A percentile compares a stretch with the other conserved stretches of the same genome.
Evolutionary conservation across 2,329 filamentous ascomycete species (phyloP).

Genomic region (Aureobasidium sp.): DNA sequence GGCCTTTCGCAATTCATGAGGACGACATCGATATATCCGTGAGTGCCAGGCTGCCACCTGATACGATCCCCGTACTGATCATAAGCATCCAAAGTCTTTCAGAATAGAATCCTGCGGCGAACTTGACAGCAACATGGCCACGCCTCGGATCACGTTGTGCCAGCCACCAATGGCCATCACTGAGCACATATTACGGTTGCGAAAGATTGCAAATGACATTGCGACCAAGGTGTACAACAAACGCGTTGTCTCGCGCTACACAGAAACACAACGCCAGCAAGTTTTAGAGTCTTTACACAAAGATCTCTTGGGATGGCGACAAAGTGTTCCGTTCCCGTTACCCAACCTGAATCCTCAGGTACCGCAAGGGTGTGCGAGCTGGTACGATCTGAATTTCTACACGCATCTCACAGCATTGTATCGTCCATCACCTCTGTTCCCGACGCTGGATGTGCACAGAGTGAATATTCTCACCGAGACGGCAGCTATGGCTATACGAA

Average conservation of each 20-base stretch:
- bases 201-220: slow-evolving; percentile 38
- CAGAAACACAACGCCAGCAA: slow-evolving; percentile 5
- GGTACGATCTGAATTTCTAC: slow-evolving; percentile 46
- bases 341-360: slow-evolving; percentile 24
- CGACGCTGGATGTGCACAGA: slow-evolving; percentile 30
- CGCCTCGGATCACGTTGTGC: slow-evolving; percentile 23
- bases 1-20: slow-evolving; percentile 42
- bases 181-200: slow-evolving; percentile 36
- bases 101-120: slow-evolving; percentile 32
- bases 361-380: slow-evolving; percentile 38
- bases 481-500: slow-evolving; percentile 38
- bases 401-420: slow-evolving; percentile 41
- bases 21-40: slow-evolving; percentile 37
- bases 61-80: too few relatives aligned
- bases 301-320: slow-evolving; percentile 39
- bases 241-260: slow-evolving; percentile 18
- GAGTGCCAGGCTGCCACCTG: background rate
- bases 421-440: slow-evolving; percentile 38
- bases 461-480: slow-evolving; percentile 36
- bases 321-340: slow-evolving; percentile 25
- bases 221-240: slow-evolving; percentile 34
- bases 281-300: slow-evolving; percentile 33
- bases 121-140: slow-evolving; percentile 6
- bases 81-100: slow-evolving; percentile 28
- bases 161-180: slow-evolving; percentile 26